Percentiles rank a stretch among this genome's conserved stretches.
These are phyloP conservation scores for Lophiotrema nucula DNA, from an alignment of 495 filamentous ascomycete genomes.

Conservation along the genomic window DNA sequence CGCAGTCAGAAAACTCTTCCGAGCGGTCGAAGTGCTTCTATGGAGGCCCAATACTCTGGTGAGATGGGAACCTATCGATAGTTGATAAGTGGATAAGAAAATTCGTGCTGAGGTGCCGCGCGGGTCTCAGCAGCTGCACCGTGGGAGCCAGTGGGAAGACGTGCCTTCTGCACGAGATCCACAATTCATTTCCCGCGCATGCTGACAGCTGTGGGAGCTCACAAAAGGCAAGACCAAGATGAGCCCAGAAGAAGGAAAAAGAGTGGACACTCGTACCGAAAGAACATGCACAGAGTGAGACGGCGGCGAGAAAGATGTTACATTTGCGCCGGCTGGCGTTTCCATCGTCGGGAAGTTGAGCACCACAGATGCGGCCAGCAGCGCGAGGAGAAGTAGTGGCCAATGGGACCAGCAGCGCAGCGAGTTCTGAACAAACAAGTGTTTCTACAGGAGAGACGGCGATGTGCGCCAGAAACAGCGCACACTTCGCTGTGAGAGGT, in stretches of 20 bases:
- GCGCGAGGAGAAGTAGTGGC: background rate
- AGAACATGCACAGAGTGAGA: conserved; percentile 3
- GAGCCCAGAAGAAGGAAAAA: conserved; percentile 5
- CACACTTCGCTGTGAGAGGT: too few species aligned
- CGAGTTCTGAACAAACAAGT: conserved; percentile 8
- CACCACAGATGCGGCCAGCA: too few species aligned
- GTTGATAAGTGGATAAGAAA: conserved; percentile 33
- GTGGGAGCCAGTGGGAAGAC: conserved; percentile 13
- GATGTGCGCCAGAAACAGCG: too few species aligned
- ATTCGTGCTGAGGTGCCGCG: conserved; percentile 9
- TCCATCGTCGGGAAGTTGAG: too few species aligned
- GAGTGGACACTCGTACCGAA: background rate
- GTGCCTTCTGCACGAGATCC: conserved; percentile 1
- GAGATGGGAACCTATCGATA: conserved; percentile 20
- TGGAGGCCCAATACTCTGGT: background rate
- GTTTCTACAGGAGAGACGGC: background rate
- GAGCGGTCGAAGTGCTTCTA: background rate
- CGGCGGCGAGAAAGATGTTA: conserved; percentile 3
- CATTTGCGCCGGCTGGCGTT: background rate
- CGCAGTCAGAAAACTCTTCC: conserved; percentile 15
- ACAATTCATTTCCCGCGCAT: conserved; percentile 28
- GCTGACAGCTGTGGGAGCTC: background rate
- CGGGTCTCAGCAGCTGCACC: conserved; percentile 5
- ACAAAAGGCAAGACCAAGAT: background rate
- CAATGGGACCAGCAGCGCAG: background rate